These are phyloP conservation scores for Helotiales sp. DNA, from an alignment of 2,329 filamentous ascomycete genomes.

Conservation along the genomic window DNA sequence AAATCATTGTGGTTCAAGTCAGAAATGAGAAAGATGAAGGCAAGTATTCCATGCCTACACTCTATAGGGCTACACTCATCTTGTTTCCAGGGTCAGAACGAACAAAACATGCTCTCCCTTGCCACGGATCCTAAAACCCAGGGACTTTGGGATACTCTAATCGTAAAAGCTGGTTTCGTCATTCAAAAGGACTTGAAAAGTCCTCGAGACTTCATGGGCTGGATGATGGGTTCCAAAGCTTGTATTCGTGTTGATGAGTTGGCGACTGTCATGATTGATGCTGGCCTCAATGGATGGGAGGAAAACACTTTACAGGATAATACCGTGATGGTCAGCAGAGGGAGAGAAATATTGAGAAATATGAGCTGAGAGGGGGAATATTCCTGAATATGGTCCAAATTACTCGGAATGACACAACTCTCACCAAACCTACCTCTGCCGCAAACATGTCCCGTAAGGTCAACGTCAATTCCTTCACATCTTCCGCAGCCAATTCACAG, in stretches of 20 bases:
- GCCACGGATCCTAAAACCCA: constrained; percentile 14
- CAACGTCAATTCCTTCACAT: no score
- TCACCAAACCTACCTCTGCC: no score
- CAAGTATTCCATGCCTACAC: not conserved
- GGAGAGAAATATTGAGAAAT: not conserved
- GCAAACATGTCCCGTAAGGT: no score
- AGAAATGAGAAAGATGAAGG: constrained; percentile 36
- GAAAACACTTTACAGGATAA: constrained; percentile 7
- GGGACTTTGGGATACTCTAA: constrained; percentile 13
- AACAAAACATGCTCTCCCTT: constrained; percentile 8
- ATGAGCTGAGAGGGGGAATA: not conserved
- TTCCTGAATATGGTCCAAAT: not conserved
- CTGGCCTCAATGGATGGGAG: constrained; percentile 14
- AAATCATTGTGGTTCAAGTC: constrained; percentile 41
- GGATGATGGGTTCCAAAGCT: constrained; percentile 14
- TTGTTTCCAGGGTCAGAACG: not conserved
- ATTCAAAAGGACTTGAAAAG: constrained; percentile 13
- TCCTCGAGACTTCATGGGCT: constrained; percentile 10
- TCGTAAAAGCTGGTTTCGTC: constrained; percentile 18
- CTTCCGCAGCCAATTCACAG: no score
- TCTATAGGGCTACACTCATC: not conserved
- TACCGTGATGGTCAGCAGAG: constrained; percentile 5
- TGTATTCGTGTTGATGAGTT: constrained; percentile 10
- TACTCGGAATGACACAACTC: no score
- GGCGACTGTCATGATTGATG: constrained; percentile 19